phyloP scores from a whole-genome alignment of 768 basidiomycete species.

The Podaxis pistillaris region DNA sequence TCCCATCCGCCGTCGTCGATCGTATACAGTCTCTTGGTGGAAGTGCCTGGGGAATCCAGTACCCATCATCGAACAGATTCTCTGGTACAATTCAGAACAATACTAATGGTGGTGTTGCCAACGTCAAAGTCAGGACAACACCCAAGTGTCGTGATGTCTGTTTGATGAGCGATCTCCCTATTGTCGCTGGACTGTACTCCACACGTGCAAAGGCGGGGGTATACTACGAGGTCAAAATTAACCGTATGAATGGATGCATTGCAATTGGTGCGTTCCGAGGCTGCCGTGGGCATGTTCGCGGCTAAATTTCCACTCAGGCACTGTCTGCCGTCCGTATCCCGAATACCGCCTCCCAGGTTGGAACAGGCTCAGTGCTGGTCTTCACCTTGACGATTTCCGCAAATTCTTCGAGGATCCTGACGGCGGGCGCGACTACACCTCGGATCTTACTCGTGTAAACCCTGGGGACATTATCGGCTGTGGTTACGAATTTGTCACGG shows the following conservation, averaged over 20 bases:
- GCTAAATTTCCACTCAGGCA: slow-evolving; percentile 38
- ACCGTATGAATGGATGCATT: slow-evolving; percentile 56
- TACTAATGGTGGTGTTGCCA: slow-evolving; percentile 28
- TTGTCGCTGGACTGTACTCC: slow-evolving; percentile 60
- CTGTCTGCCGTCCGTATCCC: slow-evolving; percentile 64
- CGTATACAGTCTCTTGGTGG: slow-evolving; percentile 45
- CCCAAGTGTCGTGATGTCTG: slow-evolving; percentile 46
- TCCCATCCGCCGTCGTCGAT: slow-evolving; percentile 54
- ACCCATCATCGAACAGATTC: slow-evolving; percentile 42
- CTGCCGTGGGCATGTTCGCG: not conserved
- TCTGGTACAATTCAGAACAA: slow-evolving; percentile 41
- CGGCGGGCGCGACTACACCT: slow-evolving; percentile 59
- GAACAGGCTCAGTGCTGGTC: slow-evolving; percentile 63
- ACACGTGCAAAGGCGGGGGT: slow-evolving; percentile 52
- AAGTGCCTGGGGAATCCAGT: slow-evolving; percentile 52
- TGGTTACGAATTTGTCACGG: slow-evolving; percentile 56
- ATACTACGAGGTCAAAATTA: slow-evolving; percentile 62
- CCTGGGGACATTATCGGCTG: slow-evolving; percentile 59
- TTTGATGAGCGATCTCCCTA: slow-evolving; percentile 58
- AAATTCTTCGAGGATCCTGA: slow-evolving; percentile 72
- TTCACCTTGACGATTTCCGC: slow-evolving; percentile 70
- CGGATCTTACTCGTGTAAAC: slow-evolving; percentile 27
- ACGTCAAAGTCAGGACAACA: slow-evolving; percentile 42
- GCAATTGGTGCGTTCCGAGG: slow-evolving; percentile 47
- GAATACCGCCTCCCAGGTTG: slow-evolving; percentile 67